These are phyloP conservation scores for Pterocarpus santalinus DNA, from an alignment of 306 rosid species.

Conservation along the genomic window DNA sequence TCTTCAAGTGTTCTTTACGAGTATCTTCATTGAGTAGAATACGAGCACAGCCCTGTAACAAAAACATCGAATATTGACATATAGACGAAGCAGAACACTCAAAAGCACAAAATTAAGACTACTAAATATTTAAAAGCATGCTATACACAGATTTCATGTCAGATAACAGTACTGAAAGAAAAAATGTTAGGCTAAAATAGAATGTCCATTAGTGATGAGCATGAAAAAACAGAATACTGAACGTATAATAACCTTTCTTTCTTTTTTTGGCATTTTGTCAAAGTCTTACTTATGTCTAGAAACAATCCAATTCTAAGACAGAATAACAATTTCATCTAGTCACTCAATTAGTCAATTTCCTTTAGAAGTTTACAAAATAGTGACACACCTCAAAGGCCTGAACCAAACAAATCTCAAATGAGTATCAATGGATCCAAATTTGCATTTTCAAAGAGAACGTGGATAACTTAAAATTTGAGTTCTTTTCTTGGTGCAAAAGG, in stretches of 20 bases:
- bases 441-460: slow-evolving; percentile 7
- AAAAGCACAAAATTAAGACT: slow-evolving; percentile 31
- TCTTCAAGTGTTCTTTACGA: slow-evolving; percentile 60
- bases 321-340: background rate
- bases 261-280: slow-evolving; percentile 18
- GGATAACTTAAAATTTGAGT: background rate
- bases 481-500: background rate
- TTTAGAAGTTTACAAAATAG: no score
- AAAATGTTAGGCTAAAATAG: slow-evolving; percentile 3
- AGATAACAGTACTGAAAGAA: background rate
- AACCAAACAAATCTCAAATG: no score
- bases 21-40: slow-evolving; percentile 65
- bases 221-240: background rate
- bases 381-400: no score
- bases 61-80: slow-evolving; percentile 43
- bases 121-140: slow-evolving; percentile 10
- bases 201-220: slow-evolving; percentile 29
- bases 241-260: background rate
- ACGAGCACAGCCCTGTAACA: slow-evolving; percentile 79
- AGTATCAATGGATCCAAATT: background rate
- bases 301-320: slow-evolving; percentile 5
- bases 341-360: background rate
- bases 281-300: background rate
- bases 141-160: slow-evolving; percentile 18
- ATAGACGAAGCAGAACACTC: slow-evolving; percentile 23